These are phyloP conservation scores for Selaginella tamariscina DNA, from an alignment of 75 land plant genomes.

Conservation along the genomic window DNA sequence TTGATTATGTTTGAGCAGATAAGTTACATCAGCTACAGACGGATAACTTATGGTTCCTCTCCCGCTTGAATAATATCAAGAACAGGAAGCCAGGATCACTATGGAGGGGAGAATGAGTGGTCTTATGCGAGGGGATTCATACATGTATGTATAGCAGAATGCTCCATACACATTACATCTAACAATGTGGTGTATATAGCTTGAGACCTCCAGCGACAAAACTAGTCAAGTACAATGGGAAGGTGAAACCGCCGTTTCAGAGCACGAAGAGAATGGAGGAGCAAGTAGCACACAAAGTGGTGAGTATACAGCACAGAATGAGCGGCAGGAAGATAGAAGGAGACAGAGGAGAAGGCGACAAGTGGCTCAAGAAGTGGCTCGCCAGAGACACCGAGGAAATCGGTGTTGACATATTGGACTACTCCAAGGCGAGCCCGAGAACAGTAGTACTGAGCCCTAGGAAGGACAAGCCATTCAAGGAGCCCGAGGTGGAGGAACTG, in stretches of 20 bases:
- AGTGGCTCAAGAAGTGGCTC: background rate
- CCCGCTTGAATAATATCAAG: background rate
- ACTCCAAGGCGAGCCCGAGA: background rate
- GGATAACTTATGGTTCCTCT: background rate
- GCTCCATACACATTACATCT: too few species aligned
- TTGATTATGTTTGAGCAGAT: too few species aligned
- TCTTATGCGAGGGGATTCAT: background rate
- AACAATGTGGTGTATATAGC: too few species aligned
- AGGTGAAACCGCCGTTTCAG: background rate
- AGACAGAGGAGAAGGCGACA: background rate
- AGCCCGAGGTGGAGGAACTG: background rate
- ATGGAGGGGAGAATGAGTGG: background rate
- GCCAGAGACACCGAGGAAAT: background rate
- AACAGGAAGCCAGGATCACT: conserved; percentile 1
- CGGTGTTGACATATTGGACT: background rate
- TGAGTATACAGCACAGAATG: background rate
- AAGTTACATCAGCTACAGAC: background rate
- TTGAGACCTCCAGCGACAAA: background rate
- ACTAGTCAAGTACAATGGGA: background rate
- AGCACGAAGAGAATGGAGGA: background rate
- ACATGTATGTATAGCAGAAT: too few species aligned
- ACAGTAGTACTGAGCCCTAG: background rate
- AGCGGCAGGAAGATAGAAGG: too few species aligned
- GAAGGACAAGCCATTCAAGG: background rate
- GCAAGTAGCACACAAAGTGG: background rate